Evolutionary conservation across 169 alveolate species (phyloP), one percentile per base, ranked within the genome.

Genomic region (Plasmodium vinckei): DNA sequence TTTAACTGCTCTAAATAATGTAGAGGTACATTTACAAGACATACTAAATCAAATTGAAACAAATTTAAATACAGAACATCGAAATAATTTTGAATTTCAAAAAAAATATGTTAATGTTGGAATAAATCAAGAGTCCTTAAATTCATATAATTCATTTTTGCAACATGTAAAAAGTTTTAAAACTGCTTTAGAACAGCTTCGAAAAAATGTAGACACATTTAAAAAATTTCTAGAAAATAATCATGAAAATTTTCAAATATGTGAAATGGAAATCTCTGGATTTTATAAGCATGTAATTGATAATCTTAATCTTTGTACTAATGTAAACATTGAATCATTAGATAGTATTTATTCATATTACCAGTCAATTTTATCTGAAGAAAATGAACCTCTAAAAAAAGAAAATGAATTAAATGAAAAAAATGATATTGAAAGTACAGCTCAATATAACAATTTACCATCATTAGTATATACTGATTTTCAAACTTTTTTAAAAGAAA

Each of bases 71-170:
- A 60, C 44, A 1, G 90, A 82, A 42, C 60, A 82, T 47, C 67
- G 57, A 1, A 82, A 69, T 46, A 82, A 82, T 67, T 21, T 82
- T 7, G 90, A 82, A 54, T 82, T 82, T 39, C 90, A 82, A 71
- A 82, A 53, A 61, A 69, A 57, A 9, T 82, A 13, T 53, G 1
- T 56, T 12, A 65, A 82, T 25, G 72, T 82, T 57, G 57, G 86
- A 17, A 82, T 69, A 9, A 82, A 69, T 46, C 86, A 82, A 54
- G 90, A 82, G 12, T 82, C 90, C 6, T 6, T 82, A 15, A 82
- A 82, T 56, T 82, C 90, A 5, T 82, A 82, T 69, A 82, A 82
- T 9, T 53, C 46, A 13, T 82, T 82, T 69, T 59, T 82, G 15
- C 69, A 44, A 25, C 90, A 82, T 68, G 54, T 82, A 42, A 69